Evolutionary conservation across 768 basidiomycete species (phyloP).

Genomic region (Boletus sp.): DNA sequence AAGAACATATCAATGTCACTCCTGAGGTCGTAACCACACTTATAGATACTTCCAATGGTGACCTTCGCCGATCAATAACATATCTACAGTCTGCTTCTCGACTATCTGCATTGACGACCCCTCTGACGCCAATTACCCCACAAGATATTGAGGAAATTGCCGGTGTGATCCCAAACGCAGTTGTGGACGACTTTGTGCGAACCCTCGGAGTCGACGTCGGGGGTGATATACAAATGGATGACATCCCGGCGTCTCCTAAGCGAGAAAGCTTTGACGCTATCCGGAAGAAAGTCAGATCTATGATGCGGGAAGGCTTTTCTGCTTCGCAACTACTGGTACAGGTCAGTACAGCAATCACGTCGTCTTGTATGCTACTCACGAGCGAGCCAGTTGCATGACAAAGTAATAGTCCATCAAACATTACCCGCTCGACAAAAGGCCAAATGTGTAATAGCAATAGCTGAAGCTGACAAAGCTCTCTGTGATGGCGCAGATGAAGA

Average conservation of each 20-base stretch:
- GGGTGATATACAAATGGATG: constrained; percentile 53
- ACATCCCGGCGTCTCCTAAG: constrained; percentile 19
- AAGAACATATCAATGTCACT: constrained; percentile 63
- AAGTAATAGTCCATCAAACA: constrained; percentile 78
- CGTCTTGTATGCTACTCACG: constrained; percentile 6
- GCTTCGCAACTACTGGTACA: constrained; percentile 86
- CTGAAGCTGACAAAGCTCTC: constrained; percentile 93
- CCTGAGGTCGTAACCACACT: constrained; percentile 65
- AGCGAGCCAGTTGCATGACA: constrained; percentile 74
- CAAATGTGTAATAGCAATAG: constrained; percentile 75
- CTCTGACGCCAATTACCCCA: constrained; percentile 71
- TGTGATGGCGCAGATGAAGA: constrained; percentile 98
- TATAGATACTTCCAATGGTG: constrained; percentile 80
- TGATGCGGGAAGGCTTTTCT: constrained; percentile 89
- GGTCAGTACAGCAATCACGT: constrained; percentile 43
- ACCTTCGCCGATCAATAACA: constrained; percentile 95
- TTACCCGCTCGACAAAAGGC: constrained; percentile 81
- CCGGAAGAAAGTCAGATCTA: constrained; percentile 63
- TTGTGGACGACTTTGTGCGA: constrained; percentile 65
- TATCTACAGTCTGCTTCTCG: constrained; percentile 95
- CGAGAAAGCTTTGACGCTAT: constrained; percentile 55
- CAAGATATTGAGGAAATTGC: constrained; percentile 93
- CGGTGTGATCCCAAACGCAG: constrained; percentile 80
- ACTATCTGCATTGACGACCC: constrained; percentile 68
- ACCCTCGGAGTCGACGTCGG: constrained; percentile 69